Base-by-base conservation (phyloP, 352 stramenopile genomes). In the Pythium scleroteichum region DNA sequence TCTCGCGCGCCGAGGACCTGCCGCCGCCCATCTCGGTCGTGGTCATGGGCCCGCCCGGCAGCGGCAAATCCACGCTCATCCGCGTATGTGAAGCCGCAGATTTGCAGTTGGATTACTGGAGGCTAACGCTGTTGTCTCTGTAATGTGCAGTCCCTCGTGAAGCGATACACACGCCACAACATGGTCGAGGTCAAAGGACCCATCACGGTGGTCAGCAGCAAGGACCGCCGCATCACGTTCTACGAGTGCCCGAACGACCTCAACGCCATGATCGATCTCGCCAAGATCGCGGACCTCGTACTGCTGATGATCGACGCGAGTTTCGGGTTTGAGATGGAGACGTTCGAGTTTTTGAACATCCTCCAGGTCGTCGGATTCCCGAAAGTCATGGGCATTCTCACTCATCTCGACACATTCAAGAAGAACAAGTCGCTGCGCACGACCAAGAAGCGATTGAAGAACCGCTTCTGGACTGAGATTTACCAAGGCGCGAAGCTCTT, bases 291-390 rank as follows among this genome's bases (percentile, higher is more conserved):
- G 0, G 98, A 99, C 70, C 78, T 99, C 5, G 97, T 99, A 19
- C 71, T 99, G 38, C 73, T 99, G 16, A 92, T 98, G 27, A 96
- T 99, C 35, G 97, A 99, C 86, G 97, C 96, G n/a, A 99, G 97
- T 67, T 99, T 99, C 68, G 98, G 98, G 9, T 99, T 99, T 71
- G 98, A 99, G 71, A 99, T 99, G 98, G 97, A 99, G 76, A 99
- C 97, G 14, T 99, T 99, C 59, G 98, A 99, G 82, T 99, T 99
- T 70, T 86, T 99, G 9, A 99, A 99, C 74, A 98, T 99, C 59
- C 85, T 99, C 10, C 98, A 99, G 77, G 79, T 90, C 26, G 74
- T 87, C 0, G 86, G 85, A 0, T 95, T 95, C 62, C 93, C 93
- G 17, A 97, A 97, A 66, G 93, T 98, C 26, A 99, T 99, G 90